Evolutionary conservation across 2,329 filamentous ascomycete genomes (phyloP).

Genomic region (Hirsutella minnesotensis): DNA sequence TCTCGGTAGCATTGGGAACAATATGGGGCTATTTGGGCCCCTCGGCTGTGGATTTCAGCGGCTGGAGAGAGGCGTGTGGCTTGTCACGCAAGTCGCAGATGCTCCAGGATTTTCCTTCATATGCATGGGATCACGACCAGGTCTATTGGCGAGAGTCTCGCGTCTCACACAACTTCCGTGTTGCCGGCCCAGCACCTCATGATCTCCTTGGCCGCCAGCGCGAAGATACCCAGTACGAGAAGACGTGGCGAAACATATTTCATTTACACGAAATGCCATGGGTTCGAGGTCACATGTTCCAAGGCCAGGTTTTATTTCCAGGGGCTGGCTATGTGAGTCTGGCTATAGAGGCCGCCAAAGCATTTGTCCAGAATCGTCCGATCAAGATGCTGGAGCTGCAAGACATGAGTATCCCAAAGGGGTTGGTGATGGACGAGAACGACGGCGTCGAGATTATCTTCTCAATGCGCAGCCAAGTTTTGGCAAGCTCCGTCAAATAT

Average conservation of each 20-base stretch:
- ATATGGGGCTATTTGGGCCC: not conserved
- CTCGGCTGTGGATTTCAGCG: not conserved
- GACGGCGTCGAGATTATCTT: not conserved
- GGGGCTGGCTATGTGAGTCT: slow-evolving; percentile 23
- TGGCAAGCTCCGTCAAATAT: not conserved
- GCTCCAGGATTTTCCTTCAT: slow-evolving; percentile 18
- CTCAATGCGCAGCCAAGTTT: not conserved
- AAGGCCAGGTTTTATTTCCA: slow-evolving; percentile 20
- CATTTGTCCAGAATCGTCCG: not conserved
- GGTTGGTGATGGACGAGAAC: not conserved
- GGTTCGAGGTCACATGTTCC: slow-evolving; percentile 16
- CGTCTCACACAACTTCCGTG: slow-evolving; percentile 2
- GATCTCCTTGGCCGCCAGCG: slow-evolving; percentile 13
- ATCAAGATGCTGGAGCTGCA: not conserved
- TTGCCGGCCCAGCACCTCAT: slow-evolving; percentile 7
- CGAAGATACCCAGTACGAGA: not conserved
- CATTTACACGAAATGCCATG: slow-evolving; percentile 15
- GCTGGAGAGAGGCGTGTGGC: not conserved
- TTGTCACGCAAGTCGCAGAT: not conserved
- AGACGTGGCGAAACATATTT: slow-evolving; percentile 12
- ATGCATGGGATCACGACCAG: slow-evolving; percentile 26
- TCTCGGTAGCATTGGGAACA: not conserved
- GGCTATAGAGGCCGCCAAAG: slow-evolving; percentile 8
- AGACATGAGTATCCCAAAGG: not conserved
- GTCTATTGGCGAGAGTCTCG: slow-evolving; percentile 16